Conservation (phyloP, 2,329 filamentous ascomycete species). For the Trichophyton mentagrophytes region DNA sequence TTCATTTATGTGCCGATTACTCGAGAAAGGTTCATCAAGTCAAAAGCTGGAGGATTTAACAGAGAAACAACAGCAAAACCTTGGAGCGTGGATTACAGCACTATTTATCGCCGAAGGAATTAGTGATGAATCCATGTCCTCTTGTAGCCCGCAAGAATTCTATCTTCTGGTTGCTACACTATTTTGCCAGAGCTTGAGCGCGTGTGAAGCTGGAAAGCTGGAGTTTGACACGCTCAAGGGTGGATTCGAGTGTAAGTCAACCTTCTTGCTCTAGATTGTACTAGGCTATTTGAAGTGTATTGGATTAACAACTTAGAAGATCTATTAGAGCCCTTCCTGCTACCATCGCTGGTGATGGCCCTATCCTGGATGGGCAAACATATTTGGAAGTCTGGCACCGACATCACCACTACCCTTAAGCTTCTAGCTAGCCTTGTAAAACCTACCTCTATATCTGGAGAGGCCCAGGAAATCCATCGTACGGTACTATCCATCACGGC, state of each 20-base stretch:
- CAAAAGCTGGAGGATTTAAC: slow-evolving; percentile 40
- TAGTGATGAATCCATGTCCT: slow-evolving; percentile 51
- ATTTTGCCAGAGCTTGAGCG: slow-evolving; percentile 48
- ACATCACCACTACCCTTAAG: slow-evolving; percentile 42
- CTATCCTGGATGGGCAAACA: slow-evolving; percentile 47
- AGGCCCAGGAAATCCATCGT: slow-evolving; percentile 48
- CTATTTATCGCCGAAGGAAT: slow-evolving; percentile 52
- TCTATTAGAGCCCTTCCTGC: slow-evolving; percentile 49
- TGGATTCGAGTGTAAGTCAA: slow-evolving; percentile 46
- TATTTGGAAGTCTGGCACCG: slow-evolving; percentile 38
- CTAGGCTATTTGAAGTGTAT: neutral
- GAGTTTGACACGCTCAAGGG: slow-evolving; percentile 47
- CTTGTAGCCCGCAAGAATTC: slow-evolving; percentile 52
- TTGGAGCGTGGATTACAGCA: slow-evolving; percentile 48
- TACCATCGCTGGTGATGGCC: slow-evolving; percentile 48
- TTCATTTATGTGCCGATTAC: slow-evolving; percentile 44
- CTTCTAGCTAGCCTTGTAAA: slow-evolving; percentile 46
- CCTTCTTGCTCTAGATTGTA: neutral
- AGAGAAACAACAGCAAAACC: slow-evolving; percentile 44
- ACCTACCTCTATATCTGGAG: slow-evolving; percentile 44
- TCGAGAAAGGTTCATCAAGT: slow-evolving; percentile 36
- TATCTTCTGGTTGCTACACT: slow-evolving; percentile 50
- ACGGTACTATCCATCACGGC: slow-evolving; percentile 47
- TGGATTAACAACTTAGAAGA: slow-evolving; percentile 27
- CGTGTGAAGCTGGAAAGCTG: slow-evolving; percentile 43